phyloP scores from a whole-genome alignment of 352 stramenopile genomes.

The Phytophthora idaei region DNA sequence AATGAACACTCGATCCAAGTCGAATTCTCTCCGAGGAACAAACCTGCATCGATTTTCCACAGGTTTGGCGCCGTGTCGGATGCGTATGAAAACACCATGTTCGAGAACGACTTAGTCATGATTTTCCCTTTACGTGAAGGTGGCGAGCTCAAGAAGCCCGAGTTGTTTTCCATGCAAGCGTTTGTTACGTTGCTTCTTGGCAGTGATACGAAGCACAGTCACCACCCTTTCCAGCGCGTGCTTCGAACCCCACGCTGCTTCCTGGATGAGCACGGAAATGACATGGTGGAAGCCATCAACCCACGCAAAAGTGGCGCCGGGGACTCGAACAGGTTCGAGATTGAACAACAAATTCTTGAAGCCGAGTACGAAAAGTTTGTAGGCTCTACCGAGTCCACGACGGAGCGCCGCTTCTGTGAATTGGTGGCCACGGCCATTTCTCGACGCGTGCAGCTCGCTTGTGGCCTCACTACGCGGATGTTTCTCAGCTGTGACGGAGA shows the following conservation, averaged over 20 bases:
- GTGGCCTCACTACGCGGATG: conserved; percentile 80
- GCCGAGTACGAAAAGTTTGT: conserved; percentile 62
- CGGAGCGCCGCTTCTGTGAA: conserved; percentile 62
- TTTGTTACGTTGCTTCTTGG: conserved; percentile 68
- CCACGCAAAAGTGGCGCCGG: conserved; percentile 37
- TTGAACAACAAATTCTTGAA: conserved; percentile 44
- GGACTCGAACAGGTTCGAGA: conserved; percentile 27
- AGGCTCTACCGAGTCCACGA: conserved; percentile 43
- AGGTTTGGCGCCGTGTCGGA: conserved; percentile 22
- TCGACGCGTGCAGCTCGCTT: conserved; percentile 75
- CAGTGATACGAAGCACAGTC: conserved; percentile 40
- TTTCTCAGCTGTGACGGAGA: conserved; percentile 77
- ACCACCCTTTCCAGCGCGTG: conserved; percentile 58
- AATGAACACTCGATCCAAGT: conserved; percentile 40
- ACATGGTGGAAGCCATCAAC: conserved; percentile 32
- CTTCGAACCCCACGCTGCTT: conserved; percentile 65
- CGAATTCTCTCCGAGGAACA: conserved; percentile 35
- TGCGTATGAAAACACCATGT: conserved; percentile 55
- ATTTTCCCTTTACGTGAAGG: conserved; percentile 66
- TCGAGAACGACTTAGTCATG: conserved; percentile 75
- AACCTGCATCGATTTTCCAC: conserved; percentile 35
- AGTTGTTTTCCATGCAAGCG: conserved; percentile 55
- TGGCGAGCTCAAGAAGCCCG: conserved; percentile 57
- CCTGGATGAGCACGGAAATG: conserved; percentile 54
- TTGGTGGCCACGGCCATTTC: conserved; percentile 64